Conservation (phyloP, 768 basidiomycete species). For the Harrya chromipes region DNA sequence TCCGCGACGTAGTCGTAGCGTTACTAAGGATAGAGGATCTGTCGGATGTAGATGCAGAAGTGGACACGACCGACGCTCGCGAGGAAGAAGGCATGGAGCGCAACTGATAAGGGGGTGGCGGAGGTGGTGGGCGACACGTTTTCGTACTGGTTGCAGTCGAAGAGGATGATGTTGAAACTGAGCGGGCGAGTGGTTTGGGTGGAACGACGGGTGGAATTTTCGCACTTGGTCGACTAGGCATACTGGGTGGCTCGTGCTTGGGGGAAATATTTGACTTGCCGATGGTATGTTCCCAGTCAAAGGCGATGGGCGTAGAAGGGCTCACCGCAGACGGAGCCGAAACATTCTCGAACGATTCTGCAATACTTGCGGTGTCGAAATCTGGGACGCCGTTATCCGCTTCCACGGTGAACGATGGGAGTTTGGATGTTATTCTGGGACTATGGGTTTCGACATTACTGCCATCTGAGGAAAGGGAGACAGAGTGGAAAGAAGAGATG, state of each 20-base stretch:
- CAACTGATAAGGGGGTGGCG: conserved; percentile 33
- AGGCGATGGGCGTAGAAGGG: conserved; percentile 45
- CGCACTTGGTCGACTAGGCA: conserved; percentile 44
- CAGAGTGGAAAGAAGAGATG: conserved; percentile 80
- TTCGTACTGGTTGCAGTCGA: conserved; percentile 36
- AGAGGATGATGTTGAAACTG: conserved; percentile 36
- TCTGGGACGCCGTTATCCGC: conserved; percentile 36
- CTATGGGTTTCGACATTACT: conserved; percentile 24
- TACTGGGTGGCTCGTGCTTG: conserved; percentile 39
- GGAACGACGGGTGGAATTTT: conserved; percentile 18
- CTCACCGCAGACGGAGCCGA: conserved; percentile 53
- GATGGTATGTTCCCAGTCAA: conserved; percentile 52
- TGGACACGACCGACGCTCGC: conserved; percentile 36
- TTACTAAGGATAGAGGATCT: conserved; percentile 60
- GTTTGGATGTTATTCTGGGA: conserved; percentile 26
- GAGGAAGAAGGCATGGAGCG: conserved; percentile 34
- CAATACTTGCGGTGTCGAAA: conserved; percentile 53
- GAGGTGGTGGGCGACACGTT: conserved; percentile 38
- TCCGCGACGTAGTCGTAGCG: conserved; percentile 38
- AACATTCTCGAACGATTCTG: conserved; percentile 72
- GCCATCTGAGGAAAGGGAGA: conserved; percentile 71
- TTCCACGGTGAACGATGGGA: conserved; percentile 48
- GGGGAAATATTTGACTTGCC: conserved; percentile 30
- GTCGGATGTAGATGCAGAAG: conserved; percentile 50
- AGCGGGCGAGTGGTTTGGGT: conserved; percentile 31